Conservation (phyloP, 148 eudicot genomes). For the Vaccinium myrtillus region DNA sequence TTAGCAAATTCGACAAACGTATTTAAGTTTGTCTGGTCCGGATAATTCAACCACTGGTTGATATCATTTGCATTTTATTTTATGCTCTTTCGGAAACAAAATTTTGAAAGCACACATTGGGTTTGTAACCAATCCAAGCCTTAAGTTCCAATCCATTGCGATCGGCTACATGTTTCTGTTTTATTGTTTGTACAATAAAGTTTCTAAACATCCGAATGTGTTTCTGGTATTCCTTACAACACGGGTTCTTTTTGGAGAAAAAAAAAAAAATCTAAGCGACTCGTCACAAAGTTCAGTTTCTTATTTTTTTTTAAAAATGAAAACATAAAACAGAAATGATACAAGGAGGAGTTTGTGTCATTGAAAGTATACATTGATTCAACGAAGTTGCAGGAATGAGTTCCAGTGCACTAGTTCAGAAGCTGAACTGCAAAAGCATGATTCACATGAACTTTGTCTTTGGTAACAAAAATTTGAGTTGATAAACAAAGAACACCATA, state of each 20-base stretch:
- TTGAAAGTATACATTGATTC: neutral
- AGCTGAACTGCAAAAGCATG: slow-evolving; percentile 5
- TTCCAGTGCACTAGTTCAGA: neutral
- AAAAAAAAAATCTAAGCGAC: neutral
- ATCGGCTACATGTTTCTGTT: neutral
- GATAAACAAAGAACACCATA: neutral
- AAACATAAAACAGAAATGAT: neutral
- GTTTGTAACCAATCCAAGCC: neutral
- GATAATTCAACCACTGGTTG: neutral
- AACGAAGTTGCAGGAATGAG: neutral
- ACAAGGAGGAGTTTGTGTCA: no score
- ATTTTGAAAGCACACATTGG: neutral
- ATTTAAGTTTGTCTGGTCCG: neutral
- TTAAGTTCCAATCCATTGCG: no score
- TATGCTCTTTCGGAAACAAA: neutral
- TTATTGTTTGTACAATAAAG: neutral
- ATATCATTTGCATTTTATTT: neutral
- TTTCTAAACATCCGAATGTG: neutral
- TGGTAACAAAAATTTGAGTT: neutral
- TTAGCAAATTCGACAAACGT: neutral
- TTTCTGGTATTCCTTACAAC: neutral
- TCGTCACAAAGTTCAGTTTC: neutral
- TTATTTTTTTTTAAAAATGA: neutral
- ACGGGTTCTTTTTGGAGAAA: neutral
- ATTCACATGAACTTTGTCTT: neutral